These are phyloP conservation scores for Xanthoceras sorbifolium DNA, from an alignment of 345 rosid genomes.

Conservation along the genomic window DNA sequence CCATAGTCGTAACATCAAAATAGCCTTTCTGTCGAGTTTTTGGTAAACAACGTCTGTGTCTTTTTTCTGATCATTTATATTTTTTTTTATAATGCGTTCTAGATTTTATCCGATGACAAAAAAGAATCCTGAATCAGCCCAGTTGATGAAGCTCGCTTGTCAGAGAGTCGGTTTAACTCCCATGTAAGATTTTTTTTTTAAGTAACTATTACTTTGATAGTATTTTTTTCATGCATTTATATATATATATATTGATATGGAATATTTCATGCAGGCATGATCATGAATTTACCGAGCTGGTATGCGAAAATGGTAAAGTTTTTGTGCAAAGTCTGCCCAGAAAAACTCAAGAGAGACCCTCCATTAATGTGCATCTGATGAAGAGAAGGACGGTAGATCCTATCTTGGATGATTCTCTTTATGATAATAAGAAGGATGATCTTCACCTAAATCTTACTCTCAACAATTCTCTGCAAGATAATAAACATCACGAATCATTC, in stretches of 20 bases:
- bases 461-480: not conserved
- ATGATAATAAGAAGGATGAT: not conserved
- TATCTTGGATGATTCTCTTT: not conserved
- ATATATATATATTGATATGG: not conserved
- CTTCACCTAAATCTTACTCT: no score
- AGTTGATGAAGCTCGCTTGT: not conserved
- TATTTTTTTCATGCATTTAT: not conserved
- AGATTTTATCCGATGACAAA: not conserved
- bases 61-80: not conserved
- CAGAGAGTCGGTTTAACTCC: slow-evolving; percentile 14
- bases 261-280: slow-evolving; percentile 37
- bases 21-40: not conserved
- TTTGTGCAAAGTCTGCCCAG: slow-evolving; percentile 21
- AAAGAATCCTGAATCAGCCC: slow-evolving; percentile 3
- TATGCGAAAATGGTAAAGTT: slow-evolving; percentile 42
- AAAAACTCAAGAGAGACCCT: slow-evolving; percentile 7
- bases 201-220: not conserved
- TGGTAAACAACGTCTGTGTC: not conserved
- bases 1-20: not conserved
- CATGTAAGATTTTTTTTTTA: slow-evolving; percentile 22
- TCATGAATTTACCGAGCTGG: slow-evolving; percentile 37
- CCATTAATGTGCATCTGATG: not conserved
- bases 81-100: no score
- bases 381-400: slow-evolving; percentile 12
- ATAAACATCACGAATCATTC: not conserved